phyloP scores from a whole-genome alignment of 306 rosid genomes.

The Oemleria cerasiformis region DNA sequence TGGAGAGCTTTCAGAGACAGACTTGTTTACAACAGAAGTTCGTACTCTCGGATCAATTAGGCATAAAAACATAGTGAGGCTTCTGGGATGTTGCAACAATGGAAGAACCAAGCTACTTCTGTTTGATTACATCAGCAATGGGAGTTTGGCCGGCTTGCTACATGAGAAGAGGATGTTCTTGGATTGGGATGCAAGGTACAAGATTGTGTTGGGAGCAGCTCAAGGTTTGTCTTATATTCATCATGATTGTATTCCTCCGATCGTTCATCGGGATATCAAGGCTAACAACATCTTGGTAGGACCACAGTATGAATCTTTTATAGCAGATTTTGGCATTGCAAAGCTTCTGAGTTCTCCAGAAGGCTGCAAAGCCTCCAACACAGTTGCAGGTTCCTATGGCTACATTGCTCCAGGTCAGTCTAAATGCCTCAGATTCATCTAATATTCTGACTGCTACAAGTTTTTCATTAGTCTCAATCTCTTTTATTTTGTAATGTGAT shows the following conservation, averaged over 20 bases:
- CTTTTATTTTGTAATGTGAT: background rate
- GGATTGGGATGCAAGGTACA: conserved; percentile 95
- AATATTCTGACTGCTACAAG: no score
- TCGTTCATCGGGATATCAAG: conserved; percentile 78
- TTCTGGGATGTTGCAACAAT: conserved; percentile 76
- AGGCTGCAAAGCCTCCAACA: conserved; percentile 54
- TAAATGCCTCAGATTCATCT: conserved; percentile 16
- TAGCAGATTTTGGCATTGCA: conserved; percentile 94
- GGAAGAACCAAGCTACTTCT: conserved; percentile 74
- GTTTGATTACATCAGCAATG: conserved; percentile 86
- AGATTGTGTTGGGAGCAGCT: conserved; percentile 80
- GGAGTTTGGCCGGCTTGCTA: conserved; percentile 69
- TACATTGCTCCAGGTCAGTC: conserved; percentile 93
- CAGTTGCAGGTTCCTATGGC: conserved; percentile 89
- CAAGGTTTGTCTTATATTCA: conserved; percentile 94
- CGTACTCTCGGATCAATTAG: conserved; percentile 82
- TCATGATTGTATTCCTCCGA: conserved; percentile 89
- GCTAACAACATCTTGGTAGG: conserved; percentile 92
- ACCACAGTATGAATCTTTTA: conserved; percentile 72
- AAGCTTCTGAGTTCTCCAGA: conserved; percentile 61
- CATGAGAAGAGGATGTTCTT: conserved; percentile 80
- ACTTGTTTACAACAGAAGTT: conserved; percentile 76
- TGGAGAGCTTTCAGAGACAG: conserved; percentile 63
- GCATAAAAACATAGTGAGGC: conserved; percentile 89
- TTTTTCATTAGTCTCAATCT: no score